A percentile compares a stretch with the other conserved stretches of the same genome.
These are phyloP conservation scores for Myriosclerotinia scirpicola DNA, from an alignment of 2,329 filamentous ascomycete species.

Conservation along the genomic window DNA sequence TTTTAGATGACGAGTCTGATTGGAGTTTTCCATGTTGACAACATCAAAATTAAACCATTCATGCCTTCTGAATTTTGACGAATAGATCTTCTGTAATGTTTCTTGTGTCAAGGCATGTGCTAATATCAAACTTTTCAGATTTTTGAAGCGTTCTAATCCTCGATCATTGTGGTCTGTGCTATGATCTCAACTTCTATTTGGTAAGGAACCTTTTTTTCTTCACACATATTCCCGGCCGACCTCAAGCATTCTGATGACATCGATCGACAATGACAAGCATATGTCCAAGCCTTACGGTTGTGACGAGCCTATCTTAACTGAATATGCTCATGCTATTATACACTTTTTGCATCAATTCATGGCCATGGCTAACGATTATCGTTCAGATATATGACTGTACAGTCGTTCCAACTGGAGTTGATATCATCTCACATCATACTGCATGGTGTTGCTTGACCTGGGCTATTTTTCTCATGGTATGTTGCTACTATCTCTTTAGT, in stretches of 20 bases:
- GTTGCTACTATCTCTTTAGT: slow-evolving; percentile 10
- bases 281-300: slow-evolving; percentile 77
- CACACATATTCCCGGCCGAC: slow-evolving; percentile 28
- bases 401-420: slow-evolving; percentile 5
- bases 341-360: slow-evolving; percentile 9
- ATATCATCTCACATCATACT: neutral
- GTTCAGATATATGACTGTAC: neutral
- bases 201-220: slow-evolving; percentile 31
- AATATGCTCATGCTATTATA: slow-evolving; percentile 40
- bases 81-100: slow-evolving; percentile 41
- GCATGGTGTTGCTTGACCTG: neutral
- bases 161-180: neutral
- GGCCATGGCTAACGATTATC: slow-evolving; percentile 27
- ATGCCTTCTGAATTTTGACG: slow-evolving; percentile 54
- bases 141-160: neutral
- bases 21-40: slow-evolving; percentile 71
- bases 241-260: slow-evolving; percentile 69
- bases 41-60: slow-evolving; percentile 67
- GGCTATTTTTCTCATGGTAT: slow-evolving; percentile 24
- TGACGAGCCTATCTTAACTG: slow-evolving; percentile 56
- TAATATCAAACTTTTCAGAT: slow-evolving; percentile 6
- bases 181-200: neutral
- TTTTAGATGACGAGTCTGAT: slow-evolving; percentile 78
- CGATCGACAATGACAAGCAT: slow-evolving; percentile 90
- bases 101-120: slow-evolving; percentile 15